These are phyloP conservation scores for Microdochium paspali DNA, from an alignment of 2,329 filamentous ascomycete species.

Conservation along the genomic window DNA sequence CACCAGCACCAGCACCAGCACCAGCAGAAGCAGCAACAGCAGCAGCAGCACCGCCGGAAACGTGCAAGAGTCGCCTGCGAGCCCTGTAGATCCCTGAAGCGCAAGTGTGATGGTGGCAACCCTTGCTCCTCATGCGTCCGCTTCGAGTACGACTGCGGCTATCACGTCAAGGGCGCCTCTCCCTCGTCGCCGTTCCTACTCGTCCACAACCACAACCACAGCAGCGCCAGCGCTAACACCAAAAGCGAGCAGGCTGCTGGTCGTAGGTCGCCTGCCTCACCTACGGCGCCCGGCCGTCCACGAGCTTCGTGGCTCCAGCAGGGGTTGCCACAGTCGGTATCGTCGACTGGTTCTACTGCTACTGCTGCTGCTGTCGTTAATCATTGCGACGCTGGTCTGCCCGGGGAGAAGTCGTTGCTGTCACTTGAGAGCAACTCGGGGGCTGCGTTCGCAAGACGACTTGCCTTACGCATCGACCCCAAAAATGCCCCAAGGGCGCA, in stretches of 20 bases:
- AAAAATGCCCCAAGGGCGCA: conserved; percentile 41
- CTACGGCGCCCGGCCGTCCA: too few relatives aligned
- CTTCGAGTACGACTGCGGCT: conserved; percentile 43
- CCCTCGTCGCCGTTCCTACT: conserved; percentile 6
- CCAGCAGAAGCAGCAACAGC: too few relatives aligned
- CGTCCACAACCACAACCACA: neutral
- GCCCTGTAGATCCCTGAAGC: conserved; percentile 44
- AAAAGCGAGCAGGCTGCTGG: too few relatives aligned
- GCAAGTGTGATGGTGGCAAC: conserved; percentile 42
- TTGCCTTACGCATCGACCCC: conserved; percentile 43
- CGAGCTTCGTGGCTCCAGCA: too few relatives aligned
- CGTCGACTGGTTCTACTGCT: neutral
- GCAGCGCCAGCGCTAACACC: neutral
- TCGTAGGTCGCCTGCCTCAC: too few relatives aligned
- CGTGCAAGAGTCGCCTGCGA: conserved; percentile 36
- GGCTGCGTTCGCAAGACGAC: conserved; percentile 41
- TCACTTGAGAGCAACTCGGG: conserved; percentile 48
- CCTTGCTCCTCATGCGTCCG: conserved; percentile 44
- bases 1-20: too few relatives aligned
- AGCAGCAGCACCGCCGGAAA: too few relatives aligned
- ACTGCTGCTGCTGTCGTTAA: conserved; percentile 3
- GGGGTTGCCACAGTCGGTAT: too few relatives aligned
- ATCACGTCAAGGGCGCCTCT: conserved; percentile 21
- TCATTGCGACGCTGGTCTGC: neutral
- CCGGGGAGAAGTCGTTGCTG: conserved; percentile 10